Base-by-base conservation (phyloP, 1,139 yeast genomes). In the Hemisphaericaspora lyxosophila region DNA sequence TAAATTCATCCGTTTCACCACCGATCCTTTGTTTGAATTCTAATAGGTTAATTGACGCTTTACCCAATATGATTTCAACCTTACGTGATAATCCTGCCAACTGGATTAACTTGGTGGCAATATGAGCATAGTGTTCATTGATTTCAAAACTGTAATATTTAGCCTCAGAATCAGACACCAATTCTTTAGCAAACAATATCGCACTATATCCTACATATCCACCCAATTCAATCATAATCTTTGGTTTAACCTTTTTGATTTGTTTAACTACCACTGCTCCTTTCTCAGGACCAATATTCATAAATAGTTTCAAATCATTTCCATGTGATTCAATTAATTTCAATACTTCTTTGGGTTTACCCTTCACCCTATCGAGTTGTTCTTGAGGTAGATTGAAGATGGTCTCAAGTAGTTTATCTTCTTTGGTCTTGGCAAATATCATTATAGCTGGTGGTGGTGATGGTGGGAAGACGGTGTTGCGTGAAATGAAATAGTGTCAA, bases 181-280 rank as follows among this genome's bases (percentile, higher is more conserved):
- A 43, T 41, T 59, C 56, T 23, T 48, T 51, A 1, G 64, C 63
- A 41, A 68, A 68, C 24, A 60, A 46, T 2, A 73, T 59, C 6
- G 75, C 70, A 0, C 73, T 64, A 43, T 72, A 73, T 0, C 78
- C 78, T 14, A 67, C 53, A 40, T 62, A 70, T 3, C 73, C 59
- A 4, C 78, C 78, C 31, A 73, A 52, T 44, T 74, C 78, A 28
- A 67, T 51, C 53, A 70, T 52, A 4, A 59, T 39, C 26, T 55
- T 56, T 1, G 77, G 75, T 16, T 57, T 48, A 4, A 36, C 31
- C 31, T 53, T 42, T 7, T 40, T 42, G 16, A 71, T 54, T 34
- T 57, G 47, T 3, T 61, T 54, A 12, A 54, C 35, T 4, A 72
- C 52, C 1, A 54, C 39, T n/a, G 50, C 29, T 1, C 73, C 74